A percentile compares a stretch with the other conserved stretches of the same genome.
phyloP scores from a whole-genome alignment of 2,329 filamentous ascomycete species.

The Penicillium concentricum region DNA sequence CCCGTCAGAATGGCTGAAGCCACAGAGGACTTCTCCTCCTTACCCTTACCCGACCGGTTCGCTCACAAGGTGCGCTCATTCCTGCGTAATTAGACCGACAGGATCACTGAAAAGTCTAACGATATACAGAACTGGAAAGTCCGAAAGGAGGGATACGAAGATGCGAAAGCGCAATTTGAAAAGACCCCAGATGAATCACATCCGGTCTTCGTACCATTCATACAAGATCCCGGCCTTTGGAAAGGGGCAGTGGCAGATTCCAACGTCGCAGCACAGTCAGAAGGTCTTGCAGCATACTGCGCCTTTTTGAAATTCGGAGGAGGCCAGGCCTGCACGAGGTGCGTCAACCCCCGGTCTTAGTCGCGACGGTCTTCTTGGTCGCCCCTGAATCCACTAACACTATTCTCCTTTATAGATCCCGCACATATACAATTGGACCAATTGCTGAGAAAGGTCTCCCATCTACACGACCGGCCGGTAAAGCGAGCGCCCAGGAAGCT shows the following conservation, averaged over 20 bases:
- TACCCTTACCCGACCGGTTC: conserved; percentile 45
- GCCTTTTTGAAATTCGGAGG: conserved; percentile 91
- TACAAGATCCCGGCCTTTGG: conserved; percentile 82
- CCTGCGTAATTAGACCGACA: background rate
- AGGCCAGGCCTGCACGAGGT: conserved; percentile 71
- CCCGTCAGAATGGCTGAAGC: conserved; percentile 41
- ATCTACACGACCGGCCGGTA: conserved; percentile 83
- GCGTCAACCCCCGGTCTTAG: conserved; percentile 21
- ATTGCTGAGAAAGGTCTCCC: conserved; percentile 90
- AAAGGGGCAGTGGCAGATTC: conserved; percentile 90
- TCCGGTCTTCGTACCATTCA: conserved; percentile 81
- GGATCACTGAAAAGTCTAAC: conserved; percentile 22
- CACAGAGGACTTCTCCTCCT: conserved; percentile 45
- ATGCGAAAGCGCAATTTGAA: conserved; percentile 83
- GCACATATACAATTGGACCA: conserved; percentile 69
- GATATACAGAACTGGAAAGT: conserved; percentile 81
- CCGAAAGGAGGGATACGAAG: conserved; percentile 90
- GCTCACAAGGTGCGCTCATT: conserved; percentile 40
- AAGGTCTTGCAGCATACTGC: conserved; percentile 82
- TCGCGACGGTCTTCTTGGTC: background rate
- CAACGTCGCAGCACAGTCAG: conserved; percentile 94
- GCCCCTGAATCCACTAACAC: background rate
- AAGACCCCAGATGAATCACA: conserved; percentile 80
- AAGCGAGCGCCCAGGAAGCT: conserved; percentile 81
- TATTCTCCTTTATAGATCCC: conserved; percentile 55